Conservation (phyloP, 306 rosid species). For the Benincasa hispida region DNA sequence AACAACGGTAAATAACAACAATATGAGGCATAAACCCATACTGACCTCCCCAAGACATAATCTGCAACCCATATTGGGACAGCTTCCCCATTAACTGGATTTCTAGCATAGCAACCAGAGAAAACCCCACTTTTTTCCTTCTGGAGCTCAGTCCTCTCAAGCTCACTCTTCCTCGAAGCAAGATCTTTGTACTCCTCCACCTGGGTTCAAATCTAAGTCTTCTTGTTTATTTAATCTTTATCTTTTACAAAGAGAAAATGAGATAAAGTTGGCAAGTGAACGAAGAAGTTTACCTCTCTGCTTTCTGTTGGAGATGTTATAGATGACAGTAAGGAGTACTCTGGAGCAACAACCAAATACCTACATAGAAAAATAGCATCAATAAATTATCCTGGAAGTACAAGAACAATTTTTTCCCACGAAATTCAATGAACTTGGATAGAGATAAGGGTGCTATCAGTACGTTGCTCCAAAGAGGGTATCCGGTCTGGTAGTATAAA, state of each 20-base stretch:
- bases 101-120: slow-evolving; percentile 80
- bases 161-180: slow-evolving; percentile 87
- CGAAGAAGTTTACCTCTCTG: slow-evolving; percentile 36
- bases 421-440: slow-evolving; percentile 9
- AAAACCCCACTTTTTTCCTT: slow-evolving; percentile 91
- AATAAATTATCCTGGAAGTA: not conserved
- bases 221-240: slow-evolving; percentile 15
- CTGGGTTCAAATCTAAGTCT: slow-evolving; percentile 37
- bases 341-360: slow-evolving; percentile 89
- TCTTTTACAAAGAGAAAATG: not conserved
- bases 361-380: slow-evolving; percentile 35
- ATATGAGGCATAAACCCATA: slow-evolving; percentile 7
- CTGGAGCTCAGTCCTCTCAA: slow-evolving; percentile 97
- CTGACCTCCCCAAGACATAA: slow-evolving; percentile 93
- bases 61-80: slow-evolving; percentile 96
- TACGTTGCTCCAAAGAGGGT: slow-evolving; percentile 98
- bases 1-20: not conserved
- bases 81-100: slow-evolving; percentile 77
- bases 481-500: slow-evolving; percentile 93
- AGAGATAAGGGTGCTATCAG: slow-evolving; percentile 24
- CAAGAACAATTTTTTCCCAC: not conserved
- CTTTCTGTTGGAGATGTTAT: slow-evolving; percentile 44
- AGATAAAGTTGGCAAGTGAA: slow-evolving; percentile 12
- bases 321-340: slow-evolving; percentile 57
- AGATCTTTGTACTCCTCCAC: slow-evolving; percentile 70